A percentile compares a stretch with the other conserved stretches of the same genome.
These are phyloP conservation scores for Purshia tridentata DNA, from an alignment of 306 rosid species.

Conservation along the genomic window DNA sequence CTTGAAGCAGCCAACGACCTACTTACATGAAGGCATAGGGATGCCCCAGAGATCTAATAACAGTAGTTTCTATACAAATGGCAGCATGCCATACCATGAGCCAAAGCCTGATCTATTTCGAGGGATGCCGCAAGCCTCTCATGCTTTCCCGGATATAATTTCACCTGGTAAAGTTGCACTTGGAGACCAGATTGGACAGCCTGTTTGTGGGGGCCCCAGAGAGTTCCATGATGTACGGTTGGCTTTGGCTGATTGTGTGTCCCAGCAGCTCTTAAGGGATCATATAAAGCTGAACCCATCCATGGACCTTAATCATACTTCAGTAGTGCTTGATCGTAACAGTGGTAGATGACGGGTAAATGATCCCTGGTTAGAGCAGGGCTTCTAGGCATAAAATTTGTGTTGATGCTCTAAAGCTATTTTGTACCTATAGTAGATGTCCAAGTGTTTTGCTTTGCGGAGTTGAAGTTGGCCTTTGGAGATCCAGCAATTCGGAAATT, in stretches of 20 bases:
- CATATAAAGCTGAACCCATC: slow-evolving; percentile 42
- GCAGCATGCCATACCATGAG: slow-evolving; percentile 37
- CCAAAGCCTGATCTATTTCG: slow-evolving; percentile 41
- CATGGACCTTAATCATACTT: slow-evolving; percentile 26
- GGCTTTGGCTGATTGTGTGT: slow-evolving; percentile 48
- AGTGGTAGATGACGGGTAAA: slow-evolving; percentile 18
- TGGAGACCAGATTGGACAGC: slow-evolving; percentile 44
- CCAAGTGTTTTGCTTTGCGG: neutral
- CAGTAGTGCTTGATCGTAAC: slow-evolving; percentile 31
- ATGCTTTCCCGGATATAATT: slow-evolving; percentile 33
- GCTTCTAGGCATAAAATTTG: neutral
- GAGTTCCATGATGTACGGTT: slow-evolving; percentile 44
- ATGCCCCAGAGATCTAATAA: slow-evolving; percentile 39
- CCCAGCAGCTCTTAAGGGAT: slow-evolving; percentile 60
- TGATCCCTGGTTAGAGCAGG: slow-evolving; percentile 17
- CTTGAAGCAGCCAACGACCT: slow-evolving; percentile 41
- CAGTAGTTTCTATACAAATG: slow-evolving; percentile 31
- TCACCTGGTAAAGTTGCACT: slow-evolving; percentile 39
- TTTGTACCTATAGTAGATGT: neutral
- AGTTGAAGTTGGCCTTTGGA: slow-evolving; percentile 4
- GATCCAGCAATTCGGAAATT: slow-evolving; percentile 25
- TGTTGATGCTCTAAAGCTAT: neutral
- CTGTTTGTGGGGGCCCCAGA: slow-evolving; percentile 30
- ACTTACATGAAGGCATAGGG: slow-evolving; percentile 44
- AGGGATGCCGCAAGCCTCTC: slow-evolving; percentile 44